phyloP scores from a whole-genome alignment of 495 filamentous ascomycete species.

The Xylaria acuta region DNA sequence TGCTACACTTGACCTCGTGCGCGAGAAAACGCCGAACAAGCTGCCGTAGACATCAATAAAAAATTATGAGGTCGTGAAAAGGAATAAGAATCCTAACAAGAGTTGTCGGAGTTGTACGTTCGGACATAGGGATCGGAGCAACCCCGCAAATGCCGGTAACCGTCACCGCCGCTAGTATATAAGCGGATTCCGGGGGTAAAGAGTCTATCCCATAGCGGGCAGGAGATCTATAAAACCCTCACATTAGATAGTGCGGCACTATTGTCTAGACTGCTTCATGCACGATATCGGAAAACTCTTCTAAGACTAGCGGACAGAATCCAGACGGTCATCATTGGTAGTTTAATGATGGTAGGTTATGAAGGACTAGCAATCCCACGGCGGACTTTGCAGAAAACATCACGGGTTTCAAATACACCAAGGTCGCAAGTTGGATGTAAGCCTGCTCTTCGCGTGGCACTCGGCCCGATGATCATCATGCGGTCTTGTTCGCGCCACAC shows the following conservation, averaged over 20 bases:
- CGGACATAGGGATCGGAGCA: background rate
- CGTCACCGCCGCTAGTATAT: conserved; percentile 1
- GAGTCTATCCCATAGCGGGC: conserved; percentile 19
- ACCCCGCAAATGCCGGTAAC: conserved; percentile 14
- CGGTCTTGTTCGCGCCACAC: background rate
- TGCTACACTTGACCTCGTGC: background rate
- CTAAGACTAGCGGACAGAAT: background rate
- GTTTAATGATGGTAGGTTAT: background rate
- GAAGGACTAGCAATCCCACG: conserved; percentile 9
- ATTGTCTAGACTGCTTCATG: background rate
- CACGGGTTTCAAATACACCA: conserved; percentile 2
- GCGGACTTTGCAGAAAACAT: background rate
- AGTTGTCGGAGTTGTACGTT: background rate
- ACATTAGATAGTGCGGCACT: background rate
- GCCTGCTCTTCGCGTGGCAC: background rate
- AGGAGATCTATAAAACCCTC: conserved; percentile 13
- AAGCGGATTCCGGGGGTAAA: conserved; percentile 15
- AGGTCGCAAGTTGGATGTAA: background rate
- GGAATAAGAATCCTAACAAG: background rate
- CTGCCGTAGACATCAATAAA: background rate
- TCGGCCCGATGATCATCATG: conserved; percentile 20
- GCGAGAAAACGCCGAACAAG: background rate
- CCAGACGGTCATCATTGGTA: background rate
- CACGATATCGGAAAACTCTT: background rate
- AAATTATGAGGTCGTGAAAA: background rate